A percentile compares a stretch with the other conserved stretches of the same genome.
These are phyloP conservation scores for Fusarium acutatum DNA, from an alignment of 2,329 filamentous ascomycete genomes.

Conservation along the genomic window DNA sequence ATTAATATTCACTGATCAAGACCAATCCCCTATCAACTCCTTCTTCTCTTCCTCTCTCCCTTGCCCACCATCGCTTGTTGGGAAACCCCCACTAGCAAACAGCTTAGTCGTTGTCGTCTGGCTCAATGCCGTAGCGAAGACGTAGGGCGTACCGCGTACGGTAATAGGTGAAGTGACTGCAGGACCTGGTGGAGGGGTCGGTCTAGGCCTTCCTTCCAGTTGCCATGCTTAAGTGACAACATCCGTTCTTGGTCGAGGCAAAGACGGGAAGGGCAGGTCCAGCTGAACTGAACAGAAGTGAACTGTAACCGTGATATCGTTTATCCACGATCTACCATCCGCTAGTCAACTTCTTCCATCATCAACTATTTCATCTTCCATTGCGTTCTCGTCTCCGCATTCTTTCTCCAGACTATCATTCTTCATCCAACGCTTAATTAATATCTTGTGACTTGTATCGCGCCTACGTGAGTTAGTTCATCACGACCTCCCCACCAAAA, in stretches of 20 bases:
- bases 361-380: neutral
- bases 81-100: conserved; percentile 21
- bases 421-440: neutral
- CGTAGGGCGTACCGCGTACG: neutral
- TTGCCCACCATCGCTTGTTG: neutral
- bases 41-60: neutral
- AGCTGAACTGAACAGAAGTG: neutral
- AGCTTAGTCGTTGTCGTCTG: conserved; percentile 14
- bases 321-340: neutral
- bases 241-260: neutral
- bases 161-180: neutral
- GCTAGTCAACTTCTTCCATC: neutral
- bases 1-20: neutral
- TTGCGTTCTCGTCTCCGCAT: neutral
- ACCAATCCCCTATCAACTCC: neutral
- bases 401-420: neutral
- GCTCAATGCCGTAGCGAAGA: conserved; percentile 12
- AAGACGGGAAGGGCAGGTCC: neutral
- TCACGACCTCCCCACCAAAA: conserved; percentile 29
- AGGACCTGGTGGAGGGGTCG: neutral
- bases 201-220: conserved; percentile 5
- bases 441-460: conserved; percentile 13
- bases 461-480: neutral
- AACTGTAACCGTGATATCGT: conserved; percentile 1
- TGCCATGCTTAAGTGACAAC: conserved; percentile 22